Base-by-base conservation (phyloP, 345 rosid genomes). In the Euphorbia tirucalli region DNA sequence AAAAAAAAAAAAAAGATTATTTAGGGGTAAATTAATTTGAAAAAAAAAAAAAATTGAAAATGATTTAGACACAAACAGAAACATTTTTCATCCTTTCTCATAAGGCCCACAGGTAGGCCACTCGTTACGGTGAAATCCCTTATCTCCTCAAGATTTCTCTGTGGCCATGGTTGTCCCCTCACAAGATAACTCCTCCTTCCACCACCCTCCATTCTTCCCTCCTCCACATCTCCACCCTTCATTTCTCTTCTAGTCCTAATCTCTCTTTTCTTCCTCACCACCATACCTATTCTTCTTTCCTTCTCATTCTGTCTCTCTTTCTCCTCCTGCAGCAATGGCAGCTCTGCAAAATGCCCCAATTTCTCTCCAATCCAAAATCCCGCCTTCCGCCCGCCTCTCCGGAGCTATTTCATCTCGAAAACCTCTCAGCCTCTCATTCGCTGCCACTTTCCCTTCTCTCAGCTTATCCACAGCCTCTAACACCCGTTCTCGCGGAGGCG, bases 281-380 rank as follows among this genome's bases (percentile, higher is more conserved):
- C 57, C 56, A 25, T 21, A 16, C 21, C 55, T 18, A 7, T 14
- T 46, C 0, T 60, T 75, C 71, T 19, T 22, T 43, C 1, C 35
- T 59, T 50, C 70, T 58, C n/a, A n/a, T n/a, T n/a, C n/a, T n/a
- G n/a, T 7, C 16, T n/a, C 35, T 1, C 28, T 64, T 59, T 66
- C 59, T 14, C 52, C 39, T 15, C 27, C 66, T 5, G 39, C 78
- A 39, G 22, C 74, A 77, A 89, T 90, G 97, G 93, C 92, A n/a
- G 74, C 93, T 65, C 87, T 93, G 11, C 91, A 83, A 39, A 77
- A 84, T 69, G 75, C 83, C 5, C 69, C 86, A 15, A 59, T 87
- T 74, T 85, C 87, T 11, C 84, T 87, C 22, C 94, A 83, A 61
- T 79, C 93, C 63, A 86, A 86, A 63, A 75, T 78, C 48, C 86